A percentile compares a stretch with the other conserved stretches of the same genome.
Evolutionary conservation across 2,329 filamentous ascomycete species (phyloP).

Genomic region (Penicillium glabrum): DNA sequence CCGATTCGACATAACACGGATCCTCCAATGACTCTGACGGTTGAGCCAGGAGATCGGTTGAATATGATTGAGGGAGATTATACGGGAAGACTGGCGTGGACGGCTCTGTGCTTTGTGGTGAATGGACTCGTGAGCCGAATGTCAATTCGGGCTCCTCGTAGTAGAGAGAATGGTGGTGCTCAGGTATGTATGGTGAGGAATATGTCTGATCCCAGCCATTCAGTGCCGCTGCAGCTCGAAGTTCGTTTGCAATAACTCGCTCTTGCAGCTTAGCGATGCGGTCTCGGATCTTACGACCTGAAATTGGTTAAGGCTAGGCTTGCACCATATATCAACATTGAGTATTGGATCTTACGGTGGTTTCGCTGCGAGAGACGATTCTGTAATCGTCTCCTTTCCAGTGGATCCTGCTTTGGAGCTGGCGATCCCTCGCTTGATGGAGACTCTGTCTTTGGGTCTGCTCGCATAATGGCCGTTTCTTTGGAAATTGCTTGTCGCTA

Average conservation of each 20-base stretch:
- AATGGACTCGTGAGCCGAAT: background rate
- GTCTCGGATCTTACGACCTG: slow-evolving; percentile 35
- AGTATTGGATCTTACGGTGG: slow-evolving; percentile 24
- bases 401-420: slow-evolving; percentile 27
- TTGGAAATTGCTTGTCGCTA: background rate
- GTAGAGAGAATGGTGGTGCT: background rate
- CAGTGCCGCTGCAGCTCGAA: slow-evolving; percentile 28
- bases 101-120: slow-evolving; percentile 2
- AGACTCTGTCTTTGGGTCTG: slow-evolving; percentile 4
- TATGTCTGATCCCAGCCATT: slow-evolving; percentile 29
- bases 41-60: slow-evolving; percentile 1
- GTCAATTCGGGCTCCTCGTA: slow-evolving; percentile 7
- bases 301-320: background rate
- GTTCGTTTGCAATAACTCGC: slow-evolving; percentile 35
- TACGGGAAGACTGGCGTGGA: slow-evolving; percentile 7
- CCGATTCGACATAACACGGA: background rate
- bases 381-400: slow-evolving; percentile 32
- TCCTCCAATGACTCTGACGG: background rate
- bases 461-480: slow-evolving; percentile 7
- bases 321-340: no score
- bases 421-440: slow-evolving; percentile 8
- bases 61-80: background rate
- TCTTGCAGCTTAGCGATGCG: slow-evolving; percentile 37
- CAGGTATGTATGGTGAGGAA: slow-evolving; percentile 9
- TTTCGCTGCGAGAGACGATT: slow-evolving; percentile 36